Evolutionary conservation across 2,329 filamentous ascomycete genomes (phyloP).

Genomic region (Botrytis galanthina): DNA sequence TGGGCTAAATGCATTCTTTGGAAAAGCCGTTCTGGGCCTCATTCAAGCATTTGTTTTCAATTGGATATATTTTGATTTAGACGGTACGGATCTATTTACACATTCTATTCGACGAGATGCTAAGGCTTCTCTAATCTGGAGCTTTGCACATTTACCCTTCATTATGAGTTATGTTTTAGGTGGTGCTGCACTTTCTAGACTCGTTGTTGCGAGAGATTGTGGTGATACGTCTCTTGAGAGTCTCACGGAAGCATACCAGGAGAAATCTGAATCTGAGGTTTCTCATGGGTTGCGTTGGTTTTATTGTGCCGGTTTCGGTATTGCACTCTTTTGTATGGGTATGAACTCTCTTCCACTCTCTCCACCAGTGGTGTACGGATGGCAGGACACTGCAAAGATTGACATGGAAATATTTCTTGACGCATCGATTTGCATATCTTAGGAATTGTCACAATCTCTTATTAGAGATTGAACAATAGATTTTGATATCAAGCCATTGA

Average conservation of each 20-base stretch:
- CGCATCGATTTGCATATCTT: background rate
- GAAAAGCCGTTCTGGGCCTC: conserved; percentile 59
- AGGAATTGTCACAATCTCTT: background rate
- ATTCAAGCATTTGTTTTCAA: conserved; percentile 59
- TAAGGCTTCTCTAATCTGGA: conserved; percentile 51
- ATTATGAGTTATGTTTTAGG: conserved; percentile 61
- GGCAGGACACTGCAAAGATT: background rate
- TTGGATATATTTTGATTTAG: conserved; percentile 64
- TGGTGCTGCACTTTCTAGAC: conserved; percentile 55
- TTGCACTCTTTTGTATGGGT: conserved; percentile 54
- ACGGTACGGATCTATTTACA: conserved; percentile 51
- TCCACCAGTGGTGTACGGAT: background rate
- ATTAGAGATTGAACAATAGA: background rate
- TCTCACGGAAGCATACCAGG: conserved; percentile 51
- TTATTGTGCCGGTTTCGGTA: conserved; percentile 61
- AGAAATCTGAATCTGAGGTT: conserved; percentile 51
- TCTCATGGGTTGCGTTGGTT: conserved; percentile 56
- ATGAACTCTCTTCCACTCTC: conserved; percentile 12
- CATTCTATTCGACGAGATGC: conserved; percentile 60
- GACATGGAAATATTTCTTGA: background rate
- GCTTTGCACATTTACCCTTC: conserved; percentile 57
- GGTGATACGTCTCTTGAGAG: conserved; percentile 47
- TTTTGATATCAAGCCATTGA: background rate
- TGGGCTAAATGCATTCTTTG: conserved; percentile 58
- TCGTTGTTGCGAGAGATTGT: conserved; percentile 58